Evolutionary conservation across 352 stramenopile genomes (phyloP).

Genomic region (Phytopythium mirpurense): DNA sequence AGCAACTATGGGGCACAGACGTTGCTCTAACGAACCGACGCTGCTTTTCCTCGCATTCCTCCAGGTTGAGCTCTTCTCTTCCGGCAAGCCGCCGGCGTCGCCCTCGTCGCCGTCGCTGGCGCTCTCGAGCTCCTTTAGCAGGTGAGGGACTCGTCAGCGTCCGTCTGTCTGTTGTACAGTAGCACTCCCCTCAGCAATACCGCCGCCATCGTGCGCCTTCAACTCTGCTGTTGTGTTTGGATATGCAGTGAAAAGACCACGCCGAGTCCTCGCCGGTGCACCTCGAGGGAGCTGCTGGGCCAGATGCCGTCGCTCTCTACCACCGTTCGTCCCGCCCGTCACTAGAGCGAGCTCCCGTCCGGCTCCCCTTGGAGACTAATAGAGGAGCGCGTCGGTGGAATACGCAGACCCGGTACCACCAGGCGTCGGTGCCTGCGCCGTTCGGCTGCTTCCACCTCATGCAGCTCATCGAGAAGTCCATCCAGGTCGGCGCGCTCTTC

Average conservation of each 20-base stretch:
- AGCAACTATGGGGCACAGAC: too few relatives aligned
- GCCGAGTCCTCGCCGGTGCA: constrained; percentile 38
- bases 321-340: constrained; percentile 20
- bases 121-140: constrained; percentile 3
- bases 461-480: constrained; percentile 76
- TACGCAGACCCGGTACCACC: constrained; percentile 46
- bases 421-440: constrained; percentile 42
- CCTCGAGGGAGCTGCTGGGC: constrained; percentile 66
- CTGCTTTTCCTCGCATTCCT: too few relatives aligned
- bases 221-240: neutral
- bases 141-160: neutral
- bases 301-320: constrained; percentile 64
- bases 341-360: neutral
- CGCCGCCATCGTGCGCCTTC: neutral
- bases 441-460: constrained; percentile 78
- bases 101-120: constrained; percentile 3
- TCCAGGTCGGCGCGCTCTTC: constrained; percentile 68
- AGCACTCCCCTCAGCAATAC: too few relatives aligned
- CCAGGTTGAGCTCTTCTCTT: constrained; percentile 27
- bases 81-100: constrained; percentile 4
- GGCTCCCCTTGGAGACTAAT: neutral
- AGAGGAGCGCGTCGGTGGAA: neutral
- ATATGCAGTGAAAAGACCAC: constrained; percentile 20
- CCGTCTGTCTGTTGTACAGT: neutral
- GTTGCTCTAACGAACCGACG: neutral